phyloP scores from a whole-genome alignment of 2,329 filamentous ascomycete genomes.

The Cladophialophora exuberans region DNA sequence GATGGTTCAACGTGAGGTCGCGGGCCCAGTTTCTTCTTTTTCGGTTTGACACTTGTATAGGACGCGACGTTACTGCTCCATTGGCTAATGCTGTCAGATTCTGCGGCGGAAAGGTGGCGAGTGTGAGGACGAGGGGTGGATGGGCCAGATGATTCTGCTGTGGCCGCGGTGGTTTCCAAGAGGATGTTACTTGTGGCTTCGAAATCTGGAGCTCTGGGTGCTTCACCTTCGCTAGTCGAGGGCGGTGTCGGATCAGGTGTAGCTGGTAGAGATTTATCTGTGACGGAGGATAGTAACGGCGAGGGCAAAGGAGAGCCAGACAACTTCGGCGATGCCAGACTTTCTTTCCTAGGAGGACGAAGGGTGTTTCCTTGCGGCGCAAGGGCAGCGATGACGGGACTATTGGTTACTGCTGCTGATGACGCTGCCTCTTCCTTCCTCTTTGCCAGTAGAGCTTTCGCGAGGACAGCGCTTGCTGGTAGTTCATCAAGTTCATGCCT shows the following conservation, averaged over 20 bases:
- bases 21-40: conserved; percentile 87
- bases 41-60: conserved; percentile 37
- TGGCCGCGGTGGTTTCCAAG: conserved; percentile 16
- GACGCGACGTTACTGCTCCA: conserved; percentile 49
- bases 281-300: background rate
- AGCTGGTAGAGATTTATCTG: conserved; percentile 23
- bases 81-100: conserved; percentile 46
- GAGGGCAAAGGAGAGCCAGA: conserved; percentile 11
- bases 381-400: background rate
- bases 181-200: conserved; percentile 26
- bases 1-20: conserved; percentile 70
- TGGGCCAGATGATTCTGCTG: conserved; percentile 12
- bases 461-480: conserved; percentile 34
- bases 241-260: conserved; percentile 27
- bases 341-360: conserved; percentile 15
- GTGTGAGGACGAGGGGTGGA: conserved; percentile 28
- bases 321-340: conserved; percentile 9
- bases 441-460: conserved; percentile 34
- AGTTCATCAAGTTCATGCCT: conserved; percentile 32
- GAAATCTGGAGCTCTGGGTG: conserved; percentile 21
- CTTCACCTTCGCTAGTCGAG: conserved; percentile 25
- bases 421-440: conserved; percentile 27
- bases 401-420: conserved; percentile 1
- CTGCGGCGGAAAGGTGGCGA: conserved; percentile 47
- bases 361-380: background rate